Evolutionary conservation across 108 stramenopile genomes (phyloP).

Genomic region (Cylindrotheca closterium): DNA sequence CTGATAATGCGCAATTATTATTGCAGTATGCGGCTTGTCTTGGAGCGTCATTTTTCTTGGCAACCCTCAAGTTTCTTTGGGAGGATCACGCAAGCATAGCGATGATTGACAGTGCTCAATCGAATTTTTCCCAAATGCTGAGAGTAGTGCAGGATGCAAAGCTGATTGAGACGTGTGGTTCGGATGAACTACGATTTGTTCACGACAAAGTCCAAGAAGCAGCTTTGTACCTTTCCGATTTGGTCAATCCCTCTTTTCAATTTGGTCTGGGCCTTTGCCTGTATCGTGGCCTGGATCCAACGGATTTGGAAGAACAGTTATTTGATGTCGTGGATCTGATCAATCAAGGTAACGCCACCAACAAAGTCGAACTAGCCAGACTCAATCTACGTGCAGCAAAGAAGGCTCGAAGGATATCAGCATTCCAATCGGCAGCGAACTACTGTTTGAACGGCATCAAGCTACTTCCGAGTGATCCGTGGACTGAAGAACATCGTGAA

Average conservation of each 20-base stretch:
- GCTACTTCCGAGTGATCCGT: conserved; percentile 5
- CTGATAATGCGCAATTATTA: not conserved
- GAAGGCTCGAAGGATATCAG: conserved; percentile 19
- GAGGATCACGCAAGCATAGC: too few species aligned
- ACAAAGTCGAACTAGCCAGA: not conserved
- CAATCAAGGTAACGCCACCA: not conserved
- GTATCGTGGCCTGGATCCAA: too few species aligned
- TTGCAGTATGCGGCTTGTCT: not conserved
- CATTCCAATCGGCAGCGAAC: conserved; percentile 19
- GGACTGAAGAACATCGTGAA: conserved; percentile 1
- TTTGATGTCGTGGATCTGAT: conserved; percentile 1
- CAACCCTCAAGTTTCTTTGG: not conserved
- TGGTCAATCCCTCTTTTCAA: too few species aligned
- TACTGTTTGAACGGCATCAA: conserved; percentile 18
- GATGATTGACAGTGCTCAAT: too few species aligned
- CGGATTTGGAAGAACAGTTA: not conserved
- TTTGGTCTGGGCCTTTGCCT: too few species aligned
- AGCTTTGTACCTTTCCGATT: not conserved
- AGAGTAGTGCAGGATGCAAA: too few species aligned
- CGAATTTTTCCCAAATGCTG: too few species aligned
- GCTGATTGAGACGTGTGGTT: too few species aligned
- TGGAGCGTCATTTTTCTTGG: not conserved
- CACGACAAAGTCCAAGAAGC: conserved; percentile 10
- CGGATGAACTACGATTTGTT: not conserved
- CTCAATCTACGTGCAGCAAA: conserved; percentile 24